Conservation (phyloP, 345 rosid genomes). For the Linum trigynum region DNA sequence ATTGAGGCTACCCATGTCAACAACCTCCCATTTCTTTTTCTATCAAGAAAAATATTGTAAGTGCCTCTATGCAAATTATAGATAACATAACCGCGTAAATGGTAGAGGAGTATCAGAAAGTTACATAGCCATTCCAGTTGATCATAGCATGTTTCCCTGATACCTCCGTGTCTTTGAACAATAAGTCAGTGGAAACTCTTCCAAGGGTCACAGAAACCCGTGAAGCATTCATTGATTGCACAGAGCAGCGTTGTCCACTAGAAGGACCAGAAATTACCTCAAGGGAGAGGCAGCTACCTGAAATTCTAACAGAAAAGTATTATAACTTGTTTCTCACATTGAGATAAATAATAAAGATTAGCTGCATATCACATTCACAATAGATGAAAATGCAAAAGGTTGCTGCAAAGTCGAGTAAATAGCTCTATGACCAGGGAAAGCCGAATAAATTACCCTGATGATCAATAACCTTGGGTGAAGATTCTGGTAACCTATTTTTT, state of each 20-base stretch:
- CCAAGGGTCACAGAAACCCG: constrained; percentile 80
- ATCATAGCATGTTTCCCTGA: constrained; percentile 97
- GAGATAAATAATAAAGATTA: constrained; percentile 18
- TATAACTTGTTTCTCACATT: constrained; percentile 37
- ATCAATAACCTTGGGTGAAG: constrained; percentile 26
- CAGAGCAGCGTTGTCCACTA: constrained; percentile 43
- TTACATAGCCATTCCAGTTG: constrained; percentile 80
- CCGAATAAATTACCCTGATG: constrained; percentile 63
- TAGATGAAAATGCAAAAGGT: background rate
- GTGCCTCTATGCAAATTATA: constrained; percentile 7
- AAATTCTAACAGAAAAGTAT: constrained; percentile 65
- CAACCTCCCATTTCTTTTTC: constrained; percentile 91
- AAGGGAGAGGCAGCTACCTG: constrained; percentile 86
- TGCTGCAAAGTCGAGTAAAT: background rate
- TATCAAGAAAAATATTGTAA: constrained; percentile 31
- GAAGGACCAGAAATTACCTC: constrained; percentile 92
- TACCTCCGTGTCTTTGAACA: constrained; percentile 79
- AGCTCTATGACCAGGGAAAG: constrained; percentile 21
- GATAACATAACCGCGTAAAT: constrained; percentile 11
- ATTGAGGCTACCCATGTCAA: constrained; percentile 95
- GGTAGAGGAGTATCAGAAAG: constrained; percentile 10
- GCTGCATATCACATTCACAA: background rate
- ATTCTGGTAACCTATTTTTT: constrained; percentile 26
- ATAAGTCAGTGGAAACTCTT: constrained; percentile 68
- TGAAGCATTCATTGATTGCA: constrained; percentile 50